Evolutionary conservation across 2,329 filamentous ascomycete genomes (phyloP), one percentile per base, ranked within the genome.

Genomic region (Fusarium nisikadoi): DNA sequence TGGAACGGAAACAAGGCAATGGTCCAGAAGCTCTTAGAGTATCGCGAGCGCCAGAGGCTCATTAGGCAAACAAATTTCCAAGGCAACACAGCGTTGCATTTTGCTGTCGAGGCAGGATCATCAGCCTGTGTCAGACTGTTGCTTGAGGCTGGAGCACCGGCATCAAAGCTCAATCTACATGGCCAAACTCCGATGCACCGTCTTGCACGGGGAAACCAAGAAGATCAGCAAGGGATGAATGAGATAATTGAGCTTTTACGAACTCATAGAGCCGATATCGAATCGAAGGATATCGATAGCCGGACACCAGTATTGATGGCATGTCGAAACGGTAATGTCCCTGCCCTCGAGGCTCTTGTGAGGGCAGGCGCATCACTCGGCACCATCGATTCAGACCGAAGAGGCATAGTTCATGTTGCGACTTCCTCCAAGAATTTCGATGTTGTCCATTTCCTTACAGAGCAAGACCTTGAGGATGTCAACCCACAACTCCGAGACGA

Each of bases 1-100:
- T 0, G 0, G 0, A 0, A 6, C 1, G 8, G 6, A 0, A 0
- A 2, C 1, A 27, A 56, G 12, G 10, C 25, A 17, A n/a, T 27
- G 6, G 1, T 33, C 3, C 4, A 19, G 8, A 42, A 25, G 2
- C 57, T 74, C 5, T 20, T 72, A 5, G 23, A 29, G 1, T 2
- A 47, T 4, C 14, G 27, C 9, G 36, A 58, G 2, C 71, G 65
- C 11, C 5, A 23, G 4, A 13, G 16, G 13, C 12, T 12, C 1
- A 2, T 73, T 1, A 4, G 47, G 1, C 10, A 16, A 6, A 3
- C 2, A 2, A 1, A 1, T 9, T 0, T 1, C 0, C 0, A 2
- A 3, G 54, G 57, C 2, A 0, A 0, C 0, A 57, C 36, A 17
- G 72, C 65, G n/a, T 11, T 74, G 10, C 43, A 74, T 6, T 2